Conservation (phyloP, 1,284 basidiomycete genomes). For the Phellopilus nigrolimitatus region DNA sequence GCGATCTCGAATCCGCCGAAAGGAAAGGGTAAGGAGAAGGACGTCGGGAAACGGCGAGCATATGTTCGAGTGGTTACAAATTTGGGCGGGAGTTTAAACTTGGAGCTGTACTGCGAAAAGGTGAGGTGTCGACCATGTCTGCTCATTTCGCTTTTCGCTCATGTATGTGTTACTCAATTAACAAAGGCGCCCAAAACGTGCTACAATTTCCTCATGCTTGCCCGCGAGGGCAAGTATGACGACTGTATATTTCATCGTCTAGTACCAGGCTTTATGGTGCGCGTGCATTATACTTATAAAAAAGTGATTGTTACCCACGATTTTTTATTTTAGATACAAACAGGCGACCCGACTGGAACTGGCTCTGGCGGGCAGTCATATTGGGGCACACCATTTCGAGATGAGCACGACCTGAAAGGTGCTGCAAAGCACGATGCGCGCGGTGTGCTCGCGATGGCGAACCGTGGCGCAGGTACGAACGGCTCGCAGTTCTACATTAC, state of each 20-base stretch:
- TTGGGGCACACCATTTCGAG: slow-evolving; percentile 94
- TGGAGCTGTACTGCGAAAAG: slow-evolving; percentile 91
- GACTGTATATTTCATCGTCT: slow-evolving; percentile 87
- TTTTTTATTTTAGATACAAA: slow-evolving; percentile 64
- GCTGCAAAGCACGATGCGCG: slow-evolving; percentile 82
- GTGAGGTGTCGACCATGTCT: slow-evolving; percentile 33
- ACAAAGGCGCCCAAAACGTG: slow-evolving; percentile 94
- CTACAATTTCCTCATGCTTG: slow-evolving; percentile 95
- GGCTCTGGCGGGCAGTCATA: slow-evolving; percentile 90
- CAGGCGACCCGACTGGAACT: slow-evolving; percentile 95
- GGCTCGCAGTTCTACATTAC: slow-evolving; percentile 91
- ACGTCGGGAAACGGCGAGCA: slow-evolving; percentile 81
- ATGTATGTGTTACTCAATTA: background rate
- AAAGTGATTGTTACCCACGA: background rate
- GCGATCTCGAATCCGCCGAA: slow-evolving; percentile 73
- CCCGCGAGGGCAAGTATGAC: slow-evolving; percentile 86
- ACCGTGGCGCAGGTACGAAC: slow-evolving; percentile 83
- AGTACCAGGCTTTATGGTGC: slow-evolving; percentile 95
- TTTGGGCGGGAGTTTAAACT: slow-evolving; percentile 81
- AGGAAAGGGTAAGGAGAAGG: slow-evolving; percentile 87
- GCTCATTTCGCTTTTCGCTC: background rate
- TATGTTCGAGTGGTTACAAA: slow-evolving; percentile 91
- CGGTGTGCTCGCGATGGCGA: slow-evolving; percentile 87
- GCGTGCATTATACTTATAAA: slow-evolving; percentile 21
- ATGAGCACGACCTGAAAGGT: slow-evolving; percentile 83